phyloP scores from a whole-genome alignment of 1,284 basidiomycete species.

The Trichosporon coremiiforme region DNA sequence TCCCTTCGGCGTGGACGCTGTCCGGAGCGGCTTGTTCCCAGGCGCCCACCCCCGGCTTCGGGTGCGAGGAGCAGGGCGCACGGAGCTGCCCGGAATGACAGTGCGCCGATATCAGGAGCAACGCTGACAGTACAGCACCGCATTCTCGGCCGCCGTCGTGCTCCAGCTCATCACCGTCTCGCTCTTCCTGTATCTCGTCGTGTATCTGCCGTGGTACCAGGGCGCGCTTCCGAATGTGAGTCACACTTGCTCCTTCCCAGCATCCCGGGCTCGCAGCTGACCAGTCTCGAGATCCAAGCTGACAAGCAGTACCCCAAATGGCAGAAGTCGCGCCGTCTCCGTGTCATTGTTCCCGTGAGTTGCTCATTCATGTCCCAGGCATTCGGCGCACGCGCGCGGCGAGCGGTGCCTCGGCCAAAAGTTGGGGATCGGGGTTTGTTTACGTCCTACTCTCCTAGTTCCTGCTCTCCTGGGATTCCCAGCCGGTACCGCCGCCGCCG shows the following conservation, averaged over 20 bases:
- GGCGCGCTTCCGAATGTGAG: constrained; percentile 55
- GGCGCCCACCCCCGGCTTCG: neutral
- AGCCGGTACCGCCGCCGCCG: too few species aligned
- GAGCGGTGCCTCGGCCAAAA: constrained; percentile 1
- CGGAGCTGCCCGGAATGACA: neutral
- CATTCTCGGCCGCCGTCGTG: constrained; percentile 24
- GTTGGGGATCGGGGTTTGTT: constrained; percentile 9
- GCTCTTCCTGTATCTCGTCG: constrained; percentile 56
- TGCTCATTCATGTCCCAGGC: neutral
- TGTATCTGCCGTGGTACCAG: constrained; percentile 55
- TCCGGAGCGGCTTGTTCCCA: neutral
- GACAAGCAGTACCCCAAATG: constrained; percentile 51
- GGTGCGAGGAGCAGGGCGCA: neutral
- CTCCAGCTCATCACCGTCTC: constrained; percentile 46
- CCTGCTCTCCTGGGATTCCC: too few species aligned
- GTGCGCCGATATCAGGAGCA: neutral
- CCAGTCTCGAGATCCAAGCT: neutral
- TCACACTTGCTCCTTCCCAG: too few species aligned
- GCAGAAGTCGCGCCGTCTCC: constrained; percentile 52
- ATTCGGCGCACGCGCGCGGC: too few species aligned
- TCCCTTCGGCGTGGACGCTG: too few species aligned
- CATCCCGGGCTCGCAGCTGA: too few species aligned
- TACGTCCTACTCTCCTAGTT: too few species aligned
- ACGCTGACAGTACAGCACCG: constrained; percentile 27
- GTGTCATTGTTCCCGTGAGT: constrained; percentile 51